Conservation (phyloP, 140 eudicot genomes). For the Stevia rebaudiana region DNA sequence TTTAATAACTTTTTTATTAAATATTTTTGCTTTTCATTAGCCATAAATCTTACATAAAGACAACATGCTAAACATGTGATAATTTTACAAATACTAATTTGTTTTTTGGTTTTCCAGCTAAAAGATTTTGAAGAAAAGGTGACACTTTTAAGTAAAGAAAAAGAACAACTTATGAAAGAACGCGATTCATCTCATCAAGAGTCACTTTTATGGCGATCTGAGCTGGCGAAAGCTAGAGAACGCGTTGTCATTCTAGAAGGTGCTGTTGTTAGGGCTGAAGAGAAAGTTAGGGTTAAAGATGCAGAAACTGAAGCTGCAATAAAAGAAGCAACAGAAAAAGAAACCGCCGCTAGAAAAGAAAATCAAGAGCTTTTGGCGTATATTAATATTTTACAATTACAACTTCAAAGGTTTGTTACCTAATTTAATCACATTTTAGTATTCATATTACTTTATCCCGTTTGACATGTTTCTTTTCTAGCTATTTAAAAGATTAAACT, state of each 20-base stretch:
- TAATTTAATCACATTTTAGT: neutral
- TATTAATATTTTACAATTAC: constrained; percentile 59
- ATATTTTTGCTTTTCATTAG: neutral
- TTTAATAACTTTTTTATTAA: neutral
- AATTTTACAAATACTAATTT: constrained; percentile 6
- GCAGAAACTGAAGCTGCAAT: constrained; percentile 73
- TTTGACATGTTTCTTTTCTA: neutral
- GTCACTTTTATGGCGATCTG: constrained; percentile 94
- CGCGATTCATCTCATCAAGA: constrained; percentile 75
- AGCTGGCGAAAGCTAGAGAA: constrained; percentile 96
- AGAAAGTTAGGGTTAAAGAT: constrained; percentile 75
- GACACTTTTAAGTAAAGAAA: constrained; percentile 49
- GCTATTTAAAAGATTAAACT: neutral
- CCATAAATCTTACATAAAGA: neutral
- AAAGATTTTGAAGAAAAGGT: constrained; percentile 63
- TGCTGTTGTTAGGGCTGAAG: constrained; percentile 91
- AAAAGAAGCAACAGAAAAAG: constrained; percentile 69
- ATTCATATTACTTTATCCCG: neutral
- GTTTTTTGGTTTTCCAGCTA: constrained; percentile 34
- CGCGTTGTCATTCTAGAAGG: constrained; percentile 83
- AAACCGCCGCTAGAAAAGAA: constrained; percentile 58
- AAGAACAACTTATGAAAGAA: constrained; percentile 63
- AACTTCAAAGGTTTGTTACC: constrained; percentile 60
- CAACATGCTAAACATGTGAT: constrained; percentile 8
- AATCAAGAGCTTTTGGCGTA: constrained; percentile 87